phyloP scores from a whole-genome alignment of 2,329 filamentous ascomycete genomes.

The Sordariomycetes sp. region DNA sequence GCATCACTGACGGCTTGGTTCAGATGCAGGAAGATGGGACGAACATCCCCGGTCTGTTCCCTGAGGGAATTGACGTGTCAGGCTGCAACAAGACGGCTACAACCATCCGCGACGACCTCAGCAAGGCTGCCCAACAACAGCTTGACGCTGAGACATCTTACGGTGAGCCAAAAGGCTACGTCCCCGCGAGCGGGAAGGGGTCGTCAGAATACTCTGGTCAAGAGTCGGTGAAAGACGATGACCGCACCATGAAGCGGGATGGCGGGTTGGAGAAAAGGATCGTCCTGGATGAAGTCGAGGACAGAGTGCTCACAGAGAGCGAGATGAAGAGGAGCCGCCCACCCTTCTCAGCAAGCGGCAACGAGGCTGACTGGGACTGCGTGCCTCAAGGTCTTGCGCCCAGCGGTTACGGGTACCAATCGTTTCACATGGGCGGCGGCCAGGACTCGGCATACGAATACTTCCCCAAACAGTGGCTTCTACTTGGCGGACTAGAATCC shows the following conservation, averaged over 20 bases:
- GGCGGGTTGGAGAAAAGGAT: background rate
- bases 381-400: slow-evolving; percentile 49
- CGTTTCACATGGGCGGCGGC: slow-evolving; percentile 52
- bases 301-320: background rate
- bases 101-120: slow-evolving; percentile 16
- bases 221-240: slow-evolving; percentile 1
- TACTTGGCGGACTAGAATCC: slow-evolving; percentile 64
- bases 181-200: background rate
- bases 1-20: slow-evolving; percentile 73
- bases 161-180: slow-evolving; percentile 17
- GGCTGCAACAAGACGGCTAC: slow-evolving; percentile 59
- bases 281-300: background rate
- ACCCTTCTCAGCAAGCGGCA: slow-evolving; percentile 24
- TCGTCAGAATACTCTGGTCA: background rate
- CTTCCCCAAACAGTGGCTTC: slow-evolving; percentile 57
- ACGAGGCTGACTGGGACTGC: slow-evolving; percentile 36
- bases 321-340: slow-evolving; percentile 5
- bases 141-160: slow-evolving; percentile 19
- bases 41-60: slow-evolving; percentile 70
- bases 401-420: slow-evolving; percentile 32
- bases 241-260: slow-evolving; percentile 1
- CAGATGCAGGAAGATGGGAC: slow-evolving; percentile 63
- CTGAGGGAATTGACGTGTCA: slow-evolving; percentile 65
- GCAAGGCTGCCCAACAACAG: slow-evolving; percentile 23
- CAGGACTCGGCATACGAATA: slow-evolving; percentile 68